phyloP scores from a whole-genome alignment of 768 basidiomycete genomes.

The Boletus rex-veris region DNA sequence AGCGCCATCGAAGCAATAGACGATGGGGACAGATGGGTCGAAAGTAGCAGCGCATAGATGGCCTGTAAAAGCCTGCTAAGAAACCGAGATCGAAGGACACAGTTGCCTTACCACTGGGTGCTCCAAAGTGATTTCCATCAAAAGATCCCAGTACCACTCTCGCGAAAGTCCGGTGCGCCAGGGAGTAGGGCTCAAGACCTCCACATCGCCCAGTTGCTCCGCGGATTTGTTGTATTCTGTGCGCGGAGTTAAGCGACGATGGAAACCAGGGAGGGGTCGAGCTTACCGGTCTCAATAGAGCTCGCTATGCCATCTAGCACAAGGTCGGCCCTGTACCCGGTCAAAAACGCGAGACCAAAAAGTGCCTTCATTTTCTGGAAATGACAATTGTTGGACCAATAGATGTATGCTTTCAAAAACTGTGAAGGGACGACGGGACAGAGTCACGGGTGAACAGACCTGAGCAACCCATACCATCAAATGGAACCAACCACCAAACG shows the following conservation, averaged over 20 bases:
- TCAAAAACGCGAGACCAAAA: conserved; percentile 38
- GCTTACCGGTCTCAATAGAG: conserved; percentile 32
- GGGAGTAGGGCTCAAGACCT: conserved; percentile 27
- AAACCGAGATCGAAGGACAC: neutral
- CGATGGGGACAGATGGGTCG: conserved; percentile 25
- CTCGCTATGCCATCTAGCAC: conserved; percentile 36
- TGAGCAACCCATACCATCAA: conserved; percentile 34
- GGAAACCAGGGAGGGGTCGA: fast-evolving
- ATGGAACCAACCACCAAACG: conserved; percentile 33
- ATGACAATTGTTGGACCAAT: conserved; percentile 35
- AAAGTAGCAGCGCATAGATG: conserved; percentile 21
- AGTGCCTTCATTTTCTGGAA: conserved; percentile 40
- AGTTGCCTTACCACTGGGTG: conserved; percentile 33
- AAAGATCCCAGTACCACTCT: conserved; percentile 39
- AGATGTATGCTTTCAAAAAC: conserved; percentile 35
- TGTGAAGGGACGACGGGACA: neutral
- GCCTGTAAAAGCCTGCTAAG: conserved; percentile 16
- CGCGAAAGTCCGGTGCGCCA: conserved; percentile 10
- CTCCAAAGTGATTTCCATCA: conserved; percentile 27
- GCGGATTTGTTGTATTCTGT: conserved; percentile 38
- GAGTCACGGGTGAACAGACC: conserved; percentile 25
- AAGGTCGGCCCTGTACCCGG: conserved; percentile 33
- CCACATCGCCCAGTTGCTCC: conserved; percentile 28
- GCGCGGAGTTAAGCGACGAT: neutral
- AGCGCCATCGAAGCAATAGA: conserved; percentile 34